These are phyloP conservation scores for Jatropha curcas DNA, from an alignment of 345 rosid species.

Conservation along the genomic window DNA sequence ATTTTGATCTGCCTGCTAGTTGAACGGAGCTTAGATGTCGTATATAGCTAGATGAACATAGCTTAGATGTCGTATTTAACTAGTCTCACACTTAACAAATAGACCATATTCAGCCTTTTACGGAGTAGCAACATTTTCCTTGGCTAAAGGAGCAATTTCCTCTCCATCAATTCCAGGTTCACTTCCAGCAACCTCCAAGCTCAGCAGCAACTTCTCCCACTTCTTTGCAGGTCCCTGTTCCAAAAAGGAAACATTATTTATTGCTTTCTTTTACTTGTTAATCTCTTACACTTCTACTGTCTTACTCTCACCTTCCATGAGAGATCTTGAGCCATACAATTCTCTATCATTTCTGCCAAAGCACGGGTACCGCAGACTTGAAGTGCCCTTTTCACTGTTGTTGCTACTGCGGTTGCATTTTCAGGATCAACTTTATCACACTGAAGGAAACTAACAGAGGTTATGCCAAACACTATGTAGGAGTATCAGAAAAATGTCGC, in stretches of 20 bases:
- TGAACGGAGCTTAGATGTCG: too few relatives aligned
- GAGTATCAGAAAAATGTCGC: background rate
- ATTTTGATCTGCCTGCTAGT: too few relatives aligned
- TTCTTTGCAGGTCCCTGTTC: slow-evolving; percentile 69
- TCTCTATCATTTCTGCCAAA: slow-evolving; percentile 69
- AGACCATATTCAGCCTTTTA: too few relatives aligned
- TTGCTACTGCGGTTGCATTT: slow-evolving; percentile 63
- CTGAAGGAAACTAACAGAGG: slow-evolving; percentile 30
- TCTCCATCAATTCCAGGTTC: slow-evolving; percentile 73
- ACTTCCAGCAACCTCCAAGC: slow-evolving; percentile 51
- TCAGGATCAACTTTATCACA: slow-evolving; percentile 76
- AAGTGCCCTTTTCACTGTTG: slow-evolving; percentile 54
- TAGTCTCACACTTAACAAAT: too few relatives aligned
- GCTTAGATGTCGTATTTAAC: too few relatives aligned
- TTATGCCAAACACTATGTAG: background rate
- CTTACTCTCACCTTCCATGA: slow-evolving; percentile 73
- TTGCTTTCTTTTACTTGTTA: background rate
- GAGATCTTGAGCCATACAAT: slow-evolving; percentile 83
- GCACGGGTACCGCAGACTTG: slow-evolving; percentile 53
- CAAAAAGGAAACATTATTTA: background rate
- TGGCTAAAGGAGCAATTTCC: slow-evolving; percentile 80
- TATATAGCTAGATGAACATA: too few relatives aligned
- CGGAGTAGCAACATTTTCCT: slow-evolving; percentile 76
- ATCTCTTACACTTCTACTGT: too few relatives aligned
- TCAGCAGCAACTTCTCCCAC: slow-evolving; percentile 71